phyloP scores from a whole-genome alignment of 2,329 filamentous ascomycete genomes.

The Penicillium griseofulvum region DNA sequence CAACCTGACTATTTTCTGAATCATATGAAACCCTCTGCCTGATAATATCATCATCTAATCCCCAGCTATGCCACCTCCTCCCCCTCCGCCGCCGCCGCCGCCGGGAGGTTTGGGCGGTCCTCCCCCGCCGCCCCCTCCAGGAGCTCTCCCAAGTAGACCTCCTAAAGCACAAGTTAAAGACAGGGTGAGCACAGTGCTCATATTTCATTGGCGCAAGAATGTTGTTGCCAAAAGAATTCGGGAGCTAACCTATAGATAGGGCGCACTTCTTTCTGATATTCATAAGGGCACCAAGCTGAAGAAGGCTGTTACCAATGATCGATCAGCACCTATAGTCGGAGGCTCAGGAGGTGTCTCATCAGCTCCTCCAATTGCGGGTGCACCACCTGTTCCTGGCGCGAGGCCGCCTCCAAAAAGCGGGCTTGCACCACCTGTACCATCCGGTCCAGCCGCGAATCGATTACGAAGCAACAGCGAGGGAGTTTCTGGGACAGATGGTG shows the following conservation, averaged over 20 bases:
- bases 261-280: constrained; percentile 84
- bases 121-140: constrained; percentile 61
- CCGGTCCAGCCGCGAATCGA: constrained; percentile 54
- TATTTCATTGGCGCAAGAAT: neutral
- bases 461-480: constrained; percentile 79
- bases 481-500: constrained; percentile 42
- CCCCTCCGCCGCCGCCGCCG: constrained; percentile 68
- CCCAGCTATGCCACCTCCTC: constrained; percentile 50
- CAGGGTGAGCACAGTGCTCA: constrained; percentile 56
- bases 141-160: constrained; percentile 56
- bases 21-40: constrained; percentile 3
- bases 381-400: constrained; percentile 71
- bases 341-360: constrained; percentile 56
- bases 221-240: neutral
- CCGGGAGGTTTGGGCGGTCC: constrained; percentile 56
- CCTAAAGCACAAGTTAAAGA: constrained; percentile 54
- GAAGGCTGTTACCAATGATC: constrained; percentile 87
- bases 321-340: constrained; percentile 73
- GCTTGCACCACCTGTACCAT: constrained; percentile 50
- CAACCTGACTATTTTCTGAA: constrained; percentile 10
- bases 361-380: constrained; percentile 66
- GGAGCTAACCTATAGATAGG: constrained; percentile 53
- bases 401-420: constrained; percentile 19
- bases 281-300: constrained; percentile 74
- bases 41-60: constrained; percentile 7